Conservation (phyloP, 345 rosid genomes). For the Brassica rapa region DNA sequence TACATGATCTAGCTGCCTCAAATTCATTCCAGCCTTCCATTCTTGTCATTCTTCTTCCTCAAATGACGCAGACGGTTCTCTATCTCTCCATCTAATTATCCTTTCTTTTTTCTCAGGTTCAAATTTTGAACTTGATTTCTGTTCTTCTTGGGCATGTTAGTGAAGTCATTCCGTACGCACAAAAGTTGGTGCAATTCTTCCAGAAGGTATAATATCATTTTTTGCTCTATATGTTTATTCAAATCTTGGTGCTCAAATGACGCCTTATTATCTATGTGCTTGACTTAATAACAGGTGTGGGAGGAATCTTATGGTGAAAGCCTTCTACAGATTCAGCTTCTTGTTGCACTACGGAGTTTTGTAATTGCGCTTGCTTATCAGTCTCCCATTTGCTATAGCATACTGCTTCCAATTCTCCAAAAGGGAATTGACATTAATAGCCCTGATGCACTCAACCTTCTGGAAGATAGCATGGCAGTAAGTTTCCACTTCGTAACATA, state of each 20-base stretch:
- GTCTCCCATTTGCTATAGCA: conserved; percentile 72
- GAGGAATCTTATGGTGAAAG: conserved; percentile 96
- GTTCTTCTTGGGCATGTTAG: conserved; percentile 75
- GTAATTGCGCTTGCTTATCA: conserved; percentile 88
- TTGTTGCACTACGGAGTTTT: conserved; percentile 86
- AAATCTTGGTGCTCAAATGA: conserved; percentile 8
- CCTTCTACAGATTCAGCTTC: conserved; percentile 96
- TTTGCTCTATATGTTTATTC: conserved; percentile 6
- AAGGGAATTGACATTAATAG: conserved; percentile 81
- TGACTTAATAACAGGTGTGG: conserved; percentile 67
- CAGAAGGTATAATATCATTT: conserved; percentile 56
- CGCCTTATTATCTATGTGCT: conserved; percentile 19
- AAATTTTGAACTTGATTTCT: conserved; percentile 86
- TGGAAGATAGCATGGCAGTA: conserved; percentile 95
- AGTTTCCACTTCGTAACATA: conserved; percentile 26
- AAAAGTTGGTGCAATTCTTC: conserved; percentile 80
- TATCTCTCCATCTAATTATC: conserved; percentile 12
- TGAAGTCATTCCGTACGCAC: conserved; percentile 73
- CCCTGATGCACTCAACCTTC: conserved; percentile 90
- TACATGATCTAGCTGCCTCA: conserved; percentile 35
- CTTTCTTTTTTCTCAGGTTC: conserved; percentile 63
- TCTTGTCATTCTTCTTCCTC: conserved; percentile 25
- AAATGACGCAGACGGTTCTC: conserved; percentile 6
- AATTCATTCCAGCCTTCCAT: conserved; percentile 17
- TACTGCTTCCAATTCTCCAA: conserved; percentile 84